phyloP scores from a whole-genome alignment of 2,329 filamentous ascomycete species.

The Claviceps humidiphila region DNA sequence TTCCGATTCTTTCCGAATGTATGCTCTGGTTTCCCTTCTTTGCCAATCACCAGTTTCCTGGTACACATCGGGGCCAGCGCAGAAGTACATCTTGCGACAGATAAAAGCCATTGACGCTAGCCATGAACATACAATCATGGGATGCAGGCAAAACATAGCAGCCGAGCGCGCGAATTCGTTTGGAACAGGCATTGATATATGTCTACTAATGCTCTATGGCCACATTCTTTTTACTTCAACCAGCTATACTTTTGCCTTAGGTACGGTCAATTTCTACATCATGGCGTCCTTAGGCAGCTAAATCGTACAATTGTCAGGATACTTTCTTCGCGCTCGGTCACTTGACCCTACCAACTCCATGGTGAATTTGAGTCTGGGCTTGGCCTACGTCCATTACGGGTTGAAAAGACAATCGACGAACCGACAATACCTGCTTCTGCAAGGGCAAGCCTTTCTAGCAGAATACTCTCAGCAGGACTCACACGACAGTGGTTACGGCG shows the following conservation, averaged over 20 bases:
- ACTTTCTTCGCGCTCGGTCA: constrained; percentile 67
- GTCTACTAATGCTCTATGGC: constrained; percentile 75
- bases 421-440: constrained; percentile 72
- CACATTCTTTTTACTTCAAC: constrained; percentile 78
- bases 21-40: constrained; percentile 62
- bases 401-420: constrained; percentile 86
- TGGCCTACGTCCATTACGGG: constrained; percentile 77
- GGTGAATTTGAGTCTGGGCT: constrained; percentile 67
- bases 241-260: constrained; percentile 71
- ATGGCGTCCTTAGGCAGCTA: not conserved
- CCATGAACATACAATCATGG: constrained; percentile 25
- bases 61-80: constrained; percentile 68
- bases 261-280: constrained; percentile 19
- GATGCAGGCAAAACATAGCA: constrained; percentile 13
- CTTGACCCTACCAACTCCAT: constrained; percentile 65
- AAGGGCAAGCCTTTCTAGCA: constrained; percentile 68
- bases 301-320: constrained; percentile 34
- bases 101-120: constrained; percentile 77
- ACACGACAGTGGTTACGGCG: constrained; percentile 1
- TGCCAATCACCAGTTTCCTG: constrained; percentile 60
- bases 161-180: not conserved
- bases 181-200: constrained; percentile 50
- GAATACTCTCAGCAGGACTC: constrained; percentile 17
- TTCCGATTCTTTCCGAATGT: constrained; percentile 74
- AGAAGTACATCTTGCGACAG: constrained; percentile 84